Percentiles rank a stretch among this genome's conserved stretches.
Evolutionary conservation across 1,284 basidiomycete species (phyloP).

Genomic region (Veloboletus limbatus): DNA sequence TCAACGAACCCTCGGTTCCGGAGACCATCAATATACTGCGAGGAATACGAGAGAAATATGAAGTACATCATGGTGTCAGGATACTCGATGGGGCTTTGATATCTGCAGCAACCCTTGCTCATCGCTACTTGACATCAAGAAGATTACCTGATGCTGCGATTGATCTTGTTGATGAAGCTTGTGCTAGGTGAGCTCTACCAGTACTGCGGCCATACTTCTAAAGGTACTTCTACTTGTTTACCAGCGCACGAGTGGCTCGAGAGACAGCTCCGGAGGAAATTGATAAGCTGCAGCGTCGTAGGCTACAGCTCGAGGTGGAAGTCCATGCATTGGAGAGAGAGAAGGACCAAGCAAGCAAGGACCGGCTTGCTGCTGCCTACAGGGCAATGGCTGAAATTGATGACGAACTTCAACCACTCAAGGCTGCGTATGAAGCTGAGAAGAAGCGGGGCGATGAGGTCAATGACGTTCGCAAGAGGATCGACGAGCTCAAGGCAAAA

Average conservation of each 20-base stretch:
- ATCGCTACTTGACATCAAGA: constrained; percentile 89
- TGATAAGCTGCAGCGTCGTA: constrained; percentile 90
- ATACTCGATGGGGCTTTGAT: constrained; percentile 92
- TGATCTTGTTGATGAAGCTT: constrained; percentile 92
- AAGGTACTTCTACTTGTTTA: constrained; percentile 17
- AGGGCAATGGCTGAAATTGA: constrained; percentile 86
- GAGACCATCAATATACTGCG: constrained; percentile 94
- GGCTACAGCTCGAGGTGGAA: constrained; percentile 93
- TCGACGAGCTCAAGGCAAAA: constrained; percentile 92
- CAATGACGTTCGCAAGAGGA: constrained; percentile 74
- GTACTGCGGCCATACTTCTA: not conserved
- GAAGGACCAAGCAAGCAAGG: constrained; percentile 89
- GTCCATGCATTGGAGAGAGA: constrained; percentile 94
- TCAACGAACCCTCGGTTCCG: constrained; percentile 88
- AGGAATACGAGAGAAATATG: constrained; percentile 77
- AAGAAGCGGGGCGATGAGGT: constrained; percentile 87
- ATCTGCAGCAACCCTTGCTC: constrained; percentile 87
- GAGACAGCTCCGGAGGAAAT: constrained; percentile 96
- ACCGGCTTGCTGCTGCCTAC: constrained; percentile 75
- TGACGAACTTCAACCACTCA: constrained; percentile 87
- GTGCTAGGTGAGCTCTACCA: constrained; percentile 60
- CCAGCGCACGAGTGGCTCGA: constrained; percentile 86
- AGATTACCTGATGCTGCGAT: constrained; percentile 90
- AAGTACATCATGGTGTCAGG: constrained; percentile 86
- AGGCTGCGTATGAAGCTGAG: constrained; percentile 87